A percentile compares a stretch with the other conserved stretches of the same genome.
phyloP scores from a whole-genome alignment of 225 moss, liverwort and hornwort species.

The Lunularia cruciata region DNA sequence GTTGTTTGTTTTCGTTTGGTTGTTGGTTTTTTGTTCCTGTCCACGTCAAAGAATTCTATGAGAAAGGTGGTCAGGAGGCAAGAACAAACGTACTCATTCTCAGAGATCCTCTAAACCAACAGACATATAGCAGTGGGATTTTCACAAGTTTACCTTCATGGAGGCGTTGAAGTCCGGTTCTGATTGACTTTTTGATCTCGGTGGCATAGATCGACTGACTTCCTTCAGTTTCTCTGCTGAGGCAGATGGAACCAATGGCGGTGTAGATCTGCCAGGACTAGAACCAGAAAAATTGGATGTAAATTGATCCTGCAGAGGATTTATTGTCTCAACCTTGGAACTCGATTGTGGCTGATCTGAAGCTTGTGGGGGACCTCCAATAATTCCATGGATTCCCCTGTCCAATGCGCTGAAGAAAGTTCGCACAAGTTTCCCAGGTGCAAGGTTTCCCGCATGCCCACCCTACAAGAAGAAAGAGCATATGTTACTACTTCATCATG shows the following conservation, averaged over 20 bases:
- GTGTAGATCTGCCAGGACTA: constrained; percentile 46
- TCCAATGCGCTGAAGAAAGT: constrained; percentile 61
- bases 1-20: constrained; percentile 25
- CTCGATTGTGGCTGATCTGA: constrained; percentile 43
- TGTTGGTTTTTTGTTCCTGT: constrained; percentile 40
- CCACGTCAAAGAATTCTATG: background rate
- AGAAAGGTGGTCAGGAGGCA: background rate
- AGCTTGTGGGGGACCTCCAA: constrained; percentile 80
- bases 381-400: constrained; percentile 72
- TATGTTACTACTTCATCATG: too few relatives aligned
- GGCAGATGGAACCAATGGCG: constrained; percentile 64
- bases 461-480: constrained; percentile 58
- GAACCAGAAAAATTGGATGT: constrained; percentile 34
- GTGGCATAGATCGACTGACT: constrained; percentile 53
- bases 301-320: constrained; percentile 27
- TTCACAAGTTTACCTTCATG: constrained; percentile 59
- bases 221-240: constrained; percentile 83
- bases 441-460: constrained; percentile 67
- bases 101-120: background rate
- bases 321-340: constrained; percentile 19
- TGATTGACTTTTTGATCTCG: constrained; percentile 70
- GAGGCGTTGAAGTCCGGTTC: constrained; percentile 90
- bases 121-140: background rate
- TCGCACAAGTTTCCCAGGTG: constrained; percentile 74
- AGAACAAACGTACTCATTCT: background rate